These are phyloP conservation scores for Rosa hybrid DNA, from an alignment of 331 rosid genomes.

Conservation along the genomic window DNA sequence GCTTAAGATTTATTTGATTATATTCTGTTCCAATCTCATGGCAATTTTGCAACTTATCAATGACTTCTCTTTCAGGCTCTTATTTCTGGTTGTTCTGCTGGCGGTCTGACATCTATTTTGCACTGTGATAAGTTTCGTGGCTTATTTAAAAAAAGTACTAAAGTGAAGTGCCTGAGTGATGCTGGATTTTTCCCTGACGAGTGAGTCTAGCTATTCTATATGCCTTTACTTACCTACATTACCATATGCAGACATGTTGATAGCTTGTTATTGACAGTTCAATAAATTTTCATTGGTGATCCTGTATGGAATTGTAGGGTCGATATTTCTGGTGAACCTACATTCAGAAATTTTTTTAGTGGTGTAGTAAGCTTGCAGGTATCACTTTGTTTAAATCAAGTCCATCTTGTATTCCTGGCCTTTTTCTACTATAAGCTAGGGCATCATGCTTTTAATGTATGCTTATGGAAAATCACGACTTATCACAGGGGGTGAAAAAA, in stretches of 20 bases:
- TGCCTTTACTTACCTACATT: constrained; percentile 16
- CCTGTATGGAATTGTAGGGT: constrained; percentile 42
- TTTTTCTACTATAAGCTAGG: background rate
- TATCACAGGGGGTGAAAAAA: constrained; percentile 54
- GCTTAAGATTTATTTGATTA: background rate
- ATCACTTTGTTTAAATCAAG: constrained; percentile 15
- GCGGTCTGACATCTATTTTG: constrained; percentile 82
- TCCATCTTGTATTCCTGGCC: background rate
- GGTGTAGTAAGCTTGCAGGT: constrained; percentile 84
- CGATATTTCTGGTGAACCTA: constrained; percentile 65
- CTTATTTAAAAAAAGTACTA: constrained; percentile 60
- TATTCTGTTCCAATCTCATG: background rate
- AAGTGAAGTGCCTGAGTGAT: constrained; percentile 93
- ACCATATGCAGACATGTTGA: background rate
- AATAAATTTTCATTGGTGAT: constrained; percentile 9
- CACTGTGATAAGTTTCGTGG: constrained; percentile 79
- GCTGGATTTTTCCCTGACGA: constrained; percentile 84
- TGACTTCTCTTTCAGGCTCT: constrained; percentile 56
- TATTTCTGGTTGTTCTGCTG: constrained; percentile 94
- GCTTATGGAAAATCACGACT: constrained; percentile 16
- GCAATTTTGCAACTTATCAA: background rate
- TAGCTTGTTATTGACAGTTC: background rate
- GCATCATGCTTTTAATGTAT: background rate
- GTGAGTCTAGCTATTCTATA: constrained; percentile 39
- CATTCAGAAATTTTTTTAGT: constrained; percentile 55